A percentile compares a stretch with the other conserved stretches of the same genome.
phyloP scores from a whole-genome alignment of 352 stramenopile genomes.

The Globisporangium spinosum region DNA sequence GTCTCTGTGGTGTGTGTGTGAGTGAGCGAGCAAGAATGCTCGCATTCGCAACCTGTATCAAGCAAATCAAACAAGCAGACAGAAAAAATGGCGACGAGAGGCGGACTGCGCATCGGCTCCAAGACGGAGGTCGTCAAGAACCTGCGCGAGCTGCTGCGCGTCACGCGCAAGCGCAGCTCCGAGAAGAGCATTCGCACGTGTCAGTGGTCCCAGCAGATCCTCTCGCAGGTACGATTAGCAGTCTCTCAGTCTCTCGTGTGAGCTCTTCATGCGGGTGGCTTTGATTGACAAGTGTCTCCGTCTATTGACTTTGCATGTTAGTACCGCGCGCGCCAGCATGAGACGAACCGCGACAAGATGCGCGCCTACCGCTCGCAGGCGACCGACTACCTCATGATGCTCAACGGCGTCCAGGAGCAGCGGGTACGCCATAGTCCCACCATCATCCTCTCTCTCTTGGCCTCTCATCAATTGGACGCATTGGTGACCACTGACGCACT shows the following conservation, averaged over 20 bases:
- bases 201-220: constrained; percentile 70
- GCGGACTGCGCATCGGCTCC: constrained; percentile 71
- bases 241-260: not conserved
- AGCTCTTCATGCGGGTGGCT: not conserved
- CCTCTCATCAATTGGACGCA: not conserved
- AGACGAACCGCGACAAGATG: constrained; percentile 74
- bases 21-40: no score
- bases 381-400: constrained; percentile 63
- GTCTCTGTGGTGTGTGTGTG: not conserved
- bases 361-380: constrained; percentile 65
- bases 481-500: not conserved
- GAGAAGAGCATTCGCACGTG: constrained; percentile 45
- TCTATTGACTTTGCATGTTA: constrained; percentile 20
- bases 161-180: constrained; percentile 56
- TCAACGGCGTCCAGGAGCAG: constrained; percentile 70
- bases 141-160: constrained; percentile 64
- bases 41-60: not conserved
- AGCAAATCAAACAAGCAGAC: constrained; percentile 1
- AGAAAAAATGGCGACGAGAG: constrained; percentile 49
- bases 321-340: constrained; percentile 69
- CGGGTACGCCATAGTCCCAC: constrained; percentile 32
- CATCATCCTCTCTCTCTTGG: not conserved
- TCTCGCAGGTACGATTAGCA: constrained; percentile 47
- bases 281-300: constrained; percentile 1
- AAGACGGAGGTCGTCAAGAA: constrained; percentile 81